phyloP scores from a whole-genome alignment of 169 alveolate genomes.

The Miamiensis avidus region DNA sequence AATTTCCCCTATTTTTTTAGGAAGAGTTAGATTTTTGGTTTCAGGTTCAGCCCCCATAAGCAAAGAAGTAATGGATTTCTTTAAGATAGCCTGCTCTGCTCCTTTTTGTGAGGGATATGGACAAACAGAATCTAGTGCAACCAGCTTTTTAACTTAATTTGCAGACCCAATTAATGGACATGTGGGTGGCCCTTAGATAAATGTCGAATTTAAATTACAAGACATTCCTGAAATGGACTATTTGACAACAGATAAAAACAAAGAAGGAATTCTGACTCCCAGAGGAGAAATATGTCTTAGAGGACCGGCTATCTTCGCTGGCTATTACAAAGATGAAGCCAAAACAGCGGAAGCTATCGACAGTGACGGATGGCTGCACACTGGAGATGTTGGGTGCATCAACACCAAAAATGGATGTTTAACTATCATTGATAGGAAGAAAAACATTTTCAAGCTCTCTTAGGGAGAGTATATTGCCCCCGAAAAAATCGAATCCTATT shows the following conservation, averaged over 20 bases:
- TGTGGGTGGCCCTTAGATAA: constrained; percentile 90
- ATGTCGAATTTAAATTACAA: constrained; percentile 81
- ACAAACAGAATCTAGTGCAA: constrained; percentile 93
- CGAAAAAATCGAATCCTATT: constrained; percentile 89
- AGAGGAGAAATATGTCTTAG: constrained; percentile 93
- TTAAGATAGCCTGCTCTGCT: constrained; percentile 79
- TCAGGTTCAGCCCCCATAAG: constrained; percentile 92
- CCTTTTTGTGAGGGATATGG: constrained; percentile 94
- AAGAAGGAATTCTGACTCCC: constrained; percentile 81
- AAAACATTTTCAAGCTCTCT: constrained; percentile 92
- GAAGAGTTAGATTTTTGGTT: constrained; percentile 84
- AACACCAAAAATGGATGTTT: constrained; percentile 80
- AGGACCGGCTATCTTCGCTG: constrained; percentile 87
- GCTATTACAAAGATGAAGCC: constrained; percentile 90
- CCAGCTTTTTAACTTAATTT: constrained; percentile 68
- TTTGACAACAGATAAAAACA: constrained; percentile 64
- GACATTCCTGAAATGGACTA: constrained; percentile 94
- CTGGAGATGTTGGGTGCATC: constrained; percentile 75
- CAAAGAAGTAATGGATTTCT: constrained; percentile 78
- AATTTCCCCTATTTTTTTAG: constrained; percentile 92
- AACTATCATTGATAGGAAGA: constrained; percentile 93
- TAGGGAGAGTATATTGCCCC: constrained; percentile 98
- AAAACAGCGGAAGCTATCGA: constrained; percentile 86
- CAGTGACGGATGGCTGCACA: constrained; percentile 74
- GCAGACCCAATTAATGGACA: constrained; percentile 71